Evolutionary conservation across 345 rosid genomes (phyloP), one percentile per base, ranked within the genome.

Genomic region (Aquilaria malaccensis): DNA sequence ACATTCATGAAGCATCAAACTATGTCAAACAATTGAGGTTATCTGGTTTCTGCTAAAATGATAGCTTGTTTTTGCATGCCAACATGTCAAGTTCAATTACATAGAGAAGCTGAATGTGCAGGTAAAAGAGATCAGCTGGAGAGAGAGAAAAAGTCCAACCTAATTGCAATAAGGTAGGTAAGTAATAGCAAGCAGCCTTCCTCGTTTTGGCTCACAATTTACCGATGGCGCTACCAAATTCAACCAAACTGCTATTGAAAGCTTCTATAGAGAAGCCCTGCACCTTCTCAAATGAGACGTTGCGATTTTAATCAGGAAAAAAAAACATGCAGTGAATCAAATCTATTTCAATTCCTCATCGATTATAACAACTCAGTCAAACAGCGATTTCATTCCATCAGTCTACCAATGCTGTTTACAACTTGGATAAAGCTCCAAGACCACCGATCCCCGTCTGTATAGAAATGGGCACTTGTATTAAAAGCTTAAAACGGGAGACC

Each of bases 251-350:
- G 70, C 62, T 3, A 60, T 49, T 70, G 70, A 60, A 81, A 52
- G 67, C 67, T 55, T 83, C 85, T 60, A 76, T 37, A 48, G 81
- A 77, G 75, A 86, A 81, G 61, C 55, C 79, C 83, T 81, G 85
- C 87, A 80, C 30, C 33, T 62, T 65, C 73, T 30, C 67, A 67
- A 0, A 55, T 9, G 45, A 56, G 64, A 60, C 13, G 54, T 63
- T 53, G 74, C 64, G 56, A 68, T 65, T 69, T 32, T 43, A 61
- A 57, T 45, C 46, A 45, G 33, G 46, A 66, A 52, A 37, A 33
- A n/a, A 30, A 45, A 37, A 9, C 22, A 22, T 22, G 7, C 43
- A 37, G 43, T 5, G 7, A 37, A 37, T 37, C 43, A 37, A 37
- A 5, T 37, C 43, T 37, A 37, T 22, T 53, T 53, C n/a, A 7